Evolutionary conservation across 441 rosid species (phyloP).

Genomic region (Pelargonium citronellum): DNA sequence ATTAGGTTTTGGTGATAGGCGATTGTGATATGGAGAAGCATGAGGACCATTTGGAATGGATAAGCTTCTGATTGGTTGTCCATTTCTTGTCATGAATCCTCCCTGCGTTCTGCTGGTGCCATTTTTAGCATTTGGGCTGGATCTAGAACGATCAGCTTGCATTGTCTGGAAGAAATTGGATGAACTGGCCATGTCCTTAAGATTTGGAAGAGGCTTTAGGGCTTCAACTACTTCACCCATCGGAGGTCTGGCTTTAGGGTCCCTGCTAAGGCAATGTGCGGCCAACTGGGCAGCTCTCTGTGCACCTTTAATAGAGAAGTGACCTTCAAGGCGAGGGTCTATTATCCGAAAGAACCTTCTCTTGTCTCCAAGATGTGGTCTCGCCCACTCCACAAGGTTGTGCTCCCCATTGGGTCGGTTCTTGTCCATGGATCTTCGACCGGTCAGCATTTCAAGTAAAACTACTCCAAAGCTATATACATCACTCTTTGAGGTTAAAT

Average conservation of each 20-base stretch:
- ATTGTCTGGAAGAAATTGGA: conserved; percentile 54
- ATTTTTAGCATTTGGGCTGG: conserved; percentile 26
- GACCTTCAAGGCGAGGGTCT: conserved; percentile 66
- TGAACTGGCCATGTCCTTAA: conserved; percentile 69
- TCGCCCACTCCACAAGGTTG: conserved; percentile 65
- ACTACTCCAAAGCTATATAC: conserved; percentile 72
- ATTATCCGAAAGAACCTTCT: conserved; percentile 47
- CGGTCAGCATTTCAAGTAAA: conserved; percentile 62
- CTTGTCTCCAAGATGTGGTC: conserved; percentile 56
- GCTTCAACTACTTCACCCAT: conserved; percentile 58
- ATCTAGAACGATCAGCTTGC: conserved; percentile 43
- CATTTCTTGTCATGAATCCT: conserved; percentile 50
- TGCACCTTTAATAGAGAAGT: conserved; percentile 58
- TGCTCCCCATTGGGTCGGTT: conserved; percentile 64
- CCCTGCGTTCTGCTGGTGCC: conserved; percentile 35
- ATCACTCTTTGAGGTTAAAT: conserved; percentile 62
- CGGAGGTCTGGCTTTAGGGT: conserved; percentile 56
- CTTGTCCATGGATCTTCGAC: conserved; percentile 63
- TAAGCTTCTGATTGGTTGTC: conserved; percentile 49
- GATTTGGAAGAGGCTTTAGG: conserved; percentile 47
- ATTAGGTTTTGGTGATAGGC: conserved; percentile 50
- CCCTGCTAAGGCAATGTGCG: conserved; percentile 59
- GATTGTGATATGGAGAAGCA: conserved; percentile 43
- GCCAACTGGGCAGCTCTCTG: conserved; percentile 63
- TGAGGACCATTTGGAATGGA: conserved; percentile 43